Conservation (phyloP, 371 early-diverging fungal genomes). For the Scutellospora calospora region DNA sequence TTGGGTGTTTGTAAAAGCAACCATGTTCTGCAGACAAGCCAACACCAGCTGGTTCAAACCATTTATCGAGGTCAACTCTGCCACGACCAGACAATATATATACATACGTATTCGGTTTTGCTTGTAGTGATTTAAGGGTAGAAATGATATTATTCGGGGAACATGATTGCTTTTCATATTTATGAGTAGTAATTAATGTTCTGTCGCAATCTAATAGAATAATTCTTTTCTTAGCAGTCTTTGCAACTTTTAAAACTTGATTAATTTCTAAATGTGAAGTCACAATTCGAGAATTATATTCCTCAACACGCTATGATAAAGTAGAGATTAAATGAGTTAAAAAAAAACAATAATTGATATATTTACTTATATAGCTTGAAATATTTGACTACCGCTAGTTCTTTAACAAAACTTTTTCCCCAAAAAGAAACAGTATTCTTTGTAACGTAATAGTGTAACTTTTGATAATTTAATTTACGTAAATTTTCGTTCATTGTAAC, state of each 20-base stretch:
- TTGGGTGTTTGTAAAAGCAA: constrained; percentile 90
- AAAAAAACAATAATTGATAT: not conserved
- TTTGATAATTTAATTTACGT: constrained; percentile 87
- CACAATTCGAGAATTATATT: constrained; percentile 61
- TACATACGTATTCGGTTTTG: constrained; percentile 85
- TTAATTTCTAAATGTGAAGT: constrained; percentile 68
- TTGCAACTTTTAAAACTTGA: constrained; percentile 53
- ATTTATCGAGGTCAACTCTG: constrained; percentile 82
- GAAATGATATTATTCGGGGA: constrained; percentile 74
- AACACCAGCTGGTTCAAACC: constrained; percentile 88
- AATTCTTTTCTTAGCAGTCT: constrained; percentile 63
- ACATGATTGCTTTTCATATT: constrained; percentile 89
- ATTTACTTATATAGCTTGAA: not conserved
- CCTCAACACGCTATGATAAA: constrained; percentile 67
- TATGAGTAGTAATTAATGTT: constrained; percentile 85
- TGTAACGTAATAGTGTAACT: constrained; percentile 92
- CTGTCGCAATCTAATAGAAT: constrained; percentile 96
- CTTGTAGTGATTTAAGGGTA: constrained; percentile 72
- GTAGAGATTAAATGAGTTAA: not conserved
- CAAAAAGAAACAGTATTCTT: constrained; percentile 99
- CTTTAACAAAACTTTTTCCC: constrained; percentile 95
- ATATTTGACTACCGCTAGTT: constrained; percentile 63
- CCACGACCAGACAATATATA: constrained; percentile 93
- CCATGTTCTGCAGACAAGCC: constrained; percentile 97
- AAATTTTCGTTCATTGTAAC: constrained; percentile 90